Base-by-base conservation (phyloP, 2,329 filamentous ascomycete genomes). In the Fusarium sororula region DNA sequence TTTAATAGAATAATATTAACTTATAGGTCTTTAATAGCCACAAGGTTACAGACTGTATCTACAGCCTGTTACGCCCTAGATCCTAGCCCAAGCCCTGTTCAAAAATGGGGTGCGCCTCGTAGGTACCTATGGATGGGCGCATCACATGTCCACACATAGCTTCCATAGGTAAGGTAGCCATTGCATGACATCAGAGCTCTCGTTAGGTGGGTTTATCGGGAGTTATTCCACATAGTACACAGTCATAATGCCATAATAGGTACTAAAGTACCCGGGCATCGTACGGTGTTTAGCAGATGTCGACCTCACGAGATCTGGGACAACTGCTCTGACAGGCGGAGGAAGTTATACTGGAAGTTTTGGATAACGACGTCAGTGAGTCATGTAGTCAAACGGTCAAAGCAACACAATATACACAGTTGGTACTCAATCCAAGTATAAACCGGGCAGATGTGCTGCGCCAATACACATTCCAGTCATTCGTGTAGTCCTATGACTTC, bases 141-240 rank as follows among this genome's bases (percentile, higher is more conserved):
- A 50, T 37, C 60, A 66, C 48, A 57, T 57, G 37, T 66, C 39
- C 20, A 15, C 20, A 55, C 20, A 24, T 20, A 47, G 65, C 44
- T 53, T 53, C 24, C 45, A 26, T 20, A 38, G 37, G 18, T 38
- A 38, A 37, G 37, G 37, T 41, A 39, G 39, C n/a, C 30, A 32
- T 20, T 53, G 24, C 32, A 63, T 69, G 66, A 64, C 66, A 63
- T 68, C 65, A 68, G 48, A 68, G 44, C 65, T 69, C 42, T 37
- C 22, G 7, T 22, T 7, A 64, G 38, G 51, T 62, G 48, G 53
- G 37, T 37, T 37, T 28, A n/a, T 22, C 30, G n/a, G 54, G n/a
- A n/a, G 24, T 32, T 24, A 32, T 35, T 48, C n/a, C 22, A 35
- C 17, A 22, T 22, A 17, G 10, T 18, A n/a, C 13, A 24, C 15